Evolutionary conservation across 1,139 yeast genomes (phyloP).

Genomic region (Saccharomyces hybrid): DNA sequence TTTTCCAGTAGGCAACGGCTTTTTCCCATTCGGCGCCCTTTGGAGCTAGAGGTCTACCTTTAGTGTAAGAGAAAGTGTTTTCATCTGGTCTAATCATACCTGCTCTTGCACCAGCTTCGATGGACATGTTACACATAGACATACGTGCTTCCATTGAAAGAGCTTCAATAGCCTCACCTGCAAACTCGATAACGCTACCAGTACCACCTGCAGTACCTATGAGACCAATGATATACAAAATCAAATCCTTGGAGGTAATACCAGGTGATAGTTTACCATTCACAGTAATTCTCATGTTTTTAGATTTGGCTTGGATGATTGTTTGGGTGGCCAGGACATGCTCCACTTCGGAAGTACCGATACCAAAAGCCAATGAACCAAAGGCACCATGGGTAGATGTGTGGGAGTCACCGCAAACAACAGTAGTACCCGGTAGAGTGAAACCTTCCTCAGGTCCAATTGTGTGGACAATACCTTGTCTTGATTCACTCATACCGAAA

Average conservation of each 20-base stretch:
- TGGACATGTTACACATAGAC: conserved; percentile 98
- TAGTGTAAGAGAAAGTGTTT: conserved; percentile 73
- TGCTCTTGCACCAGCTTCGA: conserved; percentile 98
- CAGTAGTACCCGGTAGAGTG: conserved; percentile 96
- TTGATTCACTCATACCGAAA: conserved; percentile 86
- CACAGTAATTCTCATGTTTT: conserved; percentile 85
- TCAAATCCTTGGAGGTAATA: conserved; percentile 89
- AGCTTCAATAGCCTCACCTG: conserved; percentile 85
- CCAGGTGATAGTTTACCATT: conserved; percentile 80
- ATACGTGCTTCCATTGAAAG: conserved; percentile 97
- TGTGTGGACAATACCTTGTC: conserved; percentile 97
- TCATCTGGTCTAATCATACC: conserved; percentile 98
- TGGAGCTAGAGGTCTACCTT: conserved; percentile 94
- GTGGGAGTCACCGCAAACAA: conserved; percentile 97
- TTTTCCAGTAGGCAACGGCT: conserved; percentile 84
- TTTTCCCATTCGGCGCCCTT: conserved; percentile 90
- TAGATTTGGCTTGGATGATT: conserved; percentile 85
- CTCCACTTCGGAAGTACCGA: conserved; percentile 98
- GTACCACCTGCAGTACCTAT: conserved; percentile 99
- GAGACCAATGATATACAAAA: conserved; percentile 87
- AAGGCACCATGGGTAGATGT: conserved; percentile 98
- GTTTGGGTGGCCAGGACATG: conserved; percentile 98
- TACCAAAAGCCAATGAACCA: conserved; percentile 96
- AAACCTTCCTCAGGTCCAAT: conserved; percentile 99
- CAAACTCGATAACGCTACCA: conserved; percentile 92